These are phyloP conservation scores for Pseudocercospora eumusae DNA, from an alignment of 2,329 filamentous ascomycete genomes.

Conservation along the genomic window DNA sequence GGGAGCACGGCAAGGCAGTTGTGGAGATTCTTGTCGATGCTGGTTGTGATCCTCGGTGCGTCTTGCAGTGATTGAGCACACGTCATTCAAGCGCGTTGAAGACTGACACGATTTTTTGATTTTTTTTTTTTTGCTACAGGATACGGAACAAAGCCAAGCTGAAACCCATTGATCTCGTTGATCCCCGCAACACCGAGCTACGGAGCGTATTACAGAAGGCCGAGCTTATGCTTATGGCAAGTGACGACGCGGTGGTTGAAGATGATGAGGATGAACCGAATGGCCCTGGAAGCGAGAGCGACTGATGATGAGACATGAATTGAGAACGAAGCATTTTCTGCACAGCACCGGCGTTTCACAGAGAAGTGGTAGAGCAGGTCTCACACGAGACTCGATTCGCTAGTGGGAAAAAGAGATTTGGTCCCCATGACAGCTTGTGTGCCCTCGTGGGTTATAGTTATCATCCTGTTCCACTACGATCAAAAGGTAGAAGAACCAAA, in stretches of 20 bases:
- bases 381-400: conserved; percentile 1
- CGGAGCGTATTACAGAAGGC: conserved; percentile 67
- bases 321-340: conserved; percentile 1
- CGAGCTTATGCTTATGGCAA: conserved; percentile 61
- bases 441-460: neutral
- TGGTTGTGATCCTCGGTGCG: conserved; percentile 61
- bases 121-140: conserved; percentile 37
- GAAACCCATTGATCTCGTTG: conserved; percentile 70
- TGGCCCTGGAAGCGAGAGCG: conserved; percentile 52
- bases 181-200: conserved; percentile 67
- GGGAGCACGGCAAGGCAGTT: conserved; percentile 65
- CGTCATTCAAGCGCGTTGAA: no score
- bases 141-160: conserved; percentile 72
- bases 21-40: conserved; percentile 82
- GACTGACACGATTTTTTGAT: no score
- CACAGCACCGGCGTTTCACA: conserved; percentile 13
- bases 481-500: neutral
- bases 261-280: conserved; percentile 46
- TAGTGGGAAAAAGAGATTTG: neutral
- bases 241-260: conserved; percentile 52
- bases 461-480: neutral
- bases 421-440: neutral
- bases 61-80: no score
- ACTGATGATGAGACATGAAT: conserved; percentile 39
- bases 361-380: conserved; percentile 2